These are phyloP conservation scores for Panaeolus cyanescens DNA, from an alignment of 768 basidiomycete species.

Conservation along the genomic window DNA sequence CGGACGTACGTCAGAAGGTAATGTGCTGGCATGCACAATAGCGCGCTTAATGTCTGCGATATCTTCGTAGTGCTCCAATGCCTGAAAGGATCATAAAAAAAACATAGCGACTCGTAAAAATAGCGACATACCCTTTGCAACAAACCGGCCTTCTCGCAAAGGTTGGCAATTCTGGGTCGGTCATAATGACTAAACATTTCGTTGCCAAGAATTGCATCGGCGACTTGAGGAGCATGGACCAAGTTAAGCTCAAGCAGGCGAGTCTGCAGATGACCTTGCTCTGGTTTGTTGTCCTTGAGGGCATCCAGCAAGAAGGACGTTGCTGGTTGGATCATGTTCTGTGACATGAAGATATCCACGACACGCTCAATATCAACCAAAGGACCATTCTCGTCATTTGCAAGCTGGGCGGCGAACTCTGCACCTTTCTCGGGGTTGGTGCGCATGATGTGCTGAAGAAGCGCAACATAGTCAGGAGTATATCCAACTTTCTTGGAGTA, in stretches of 20 bases:
- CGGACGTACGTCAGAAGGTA: constrained; percentile 75
- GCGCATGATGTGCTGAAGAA: constrained; percentile 96
- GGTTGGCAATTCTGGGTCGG: constrained; percentile 92
- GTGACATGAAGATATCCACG: constrained; percentile 99
- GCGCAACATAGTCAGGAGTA: constrained; percentile 86
- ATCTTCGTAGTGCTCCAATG: constrained; percentile 97
- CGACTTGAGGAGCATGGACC: constrained; percentile 96
- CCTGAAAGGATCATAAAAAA: constrained; percentile 48
- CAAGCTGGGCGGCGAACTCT: constrained; percentile 94
- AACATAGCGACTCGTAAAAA: not conserved
- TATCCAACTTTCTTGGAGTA: constrained; percentile 98
- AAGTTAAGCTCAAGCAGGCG: constrained; percentile 98
- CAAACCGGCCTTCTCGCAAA: constrained; percentile 97
- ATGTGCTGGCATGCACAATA: constrained; percentile 86
- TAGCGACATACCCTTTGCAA: constrained; percentile 76
- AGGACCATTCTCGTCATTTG: constrained; percentile 91
- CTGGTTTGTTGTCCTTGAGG: constrained; percentile 96
- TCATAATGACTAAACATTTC: constrained; percentile 99
- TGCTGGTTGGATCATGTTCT: constrained; percentile 99
- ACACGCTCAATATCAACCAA: constrained; percentile 94
- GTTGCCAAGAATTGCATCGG: constrained; percentile 97
- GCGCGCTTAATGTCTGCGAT: constrained; percentile 98
- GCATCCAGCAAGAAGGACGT: constrained; percentile 98
- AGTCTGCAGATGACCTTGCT: constrained; percentile 95
- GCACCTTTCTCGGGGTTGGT: constrained; percentile 97